Conservation (phyloP, 1,139 yeast genomes). For the Diutina catenulata region DNA sequence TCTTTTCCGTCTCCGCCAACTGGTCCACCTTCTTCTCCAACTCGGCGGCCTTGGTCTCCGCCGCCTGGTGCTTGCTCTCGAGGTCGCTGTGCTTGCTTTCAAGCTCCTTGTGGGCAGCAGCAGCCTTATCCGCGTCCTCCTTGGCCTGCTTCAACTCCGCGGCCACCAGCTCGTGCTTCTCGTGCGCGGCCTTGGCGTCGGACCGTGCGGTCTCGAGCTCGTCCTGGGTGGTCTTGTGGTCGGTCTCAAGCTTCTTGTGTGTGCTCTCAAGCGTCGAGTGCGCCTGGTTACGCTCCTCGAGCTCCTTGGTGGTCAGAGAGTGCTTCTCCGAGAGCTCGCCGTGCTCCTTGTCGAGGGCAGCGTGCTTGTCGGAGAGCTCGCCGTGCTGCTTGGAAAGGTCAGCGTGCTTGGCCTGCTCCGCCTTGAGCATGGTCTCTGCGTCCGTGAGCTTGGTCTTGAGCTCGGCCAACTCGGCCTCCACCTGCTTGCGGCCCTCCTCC, state of each 20-base stretch:
- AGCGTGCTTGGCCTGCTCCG: constrained; percentile 1
- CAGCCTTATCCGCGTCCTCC: background rate
- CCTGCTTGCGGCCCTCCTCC: constrained; percentile 2
- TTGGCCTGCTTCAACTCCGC: constrained; percentile 6
- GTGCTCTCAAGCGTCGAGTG: no score
- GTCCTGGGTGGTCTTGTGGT: background rate
- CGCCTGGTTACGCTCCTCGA: no score
- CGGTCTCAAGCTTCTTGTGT: background rate
- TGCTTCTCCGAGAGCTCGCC: no score
- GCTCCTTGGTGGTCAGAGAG: no score
- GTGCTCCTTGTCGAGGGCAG: background rate
- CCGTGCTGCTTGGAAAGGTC: background rate
- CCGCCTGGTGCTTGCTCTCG: constrained; percentile 1
- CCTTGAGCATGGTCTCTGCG: constrained; percentile 3
- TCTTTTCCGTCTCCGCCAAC: background rate
- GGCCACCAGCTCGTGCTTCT: constrained; percentile 3
- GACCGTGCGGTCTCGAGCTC: no score
- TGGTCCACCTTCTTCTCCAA: background rate
- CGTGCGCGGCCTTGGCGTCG: background rate
- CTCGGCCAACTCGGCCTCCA: constrained; percentile 6
- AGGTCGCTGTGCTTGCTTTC: constrained; percentile 4
- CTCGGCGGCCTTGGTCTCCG: background rate
- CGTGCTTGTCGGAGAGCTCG: background rate
- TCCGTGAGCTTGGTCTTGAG: constrained; percentile 5
- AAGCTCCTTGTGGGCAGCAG: constrained; percentile 1